These are phyloP conservation scores for Hansenula sp. DNA, from an alignment of 1,139 yeast species.

Conservation along the genomic window DNA sequence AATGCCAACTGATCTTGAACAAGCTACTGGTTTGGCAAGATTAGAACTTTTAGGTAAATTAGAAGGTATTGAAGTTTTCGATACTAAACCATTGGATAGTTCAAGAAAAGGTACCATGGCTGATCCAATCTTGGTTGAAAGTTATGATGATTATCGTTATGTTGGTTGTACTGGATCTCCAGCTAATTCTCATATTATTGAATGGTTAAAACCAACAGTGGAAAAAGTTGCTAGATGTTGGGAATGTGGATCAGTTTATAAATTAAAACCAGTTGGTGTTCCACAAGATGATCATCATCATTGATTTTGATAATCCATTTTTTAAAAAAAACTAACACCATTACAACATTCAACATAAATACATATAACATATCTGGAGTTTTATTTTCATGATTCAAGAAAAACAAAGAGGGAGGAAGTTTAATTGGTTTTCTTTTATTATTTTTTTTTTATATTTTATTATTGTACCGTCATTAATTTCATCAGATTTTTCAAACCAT, in stretches of 20 bases:
- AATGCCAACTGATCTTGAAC: slow-evolving; percentile 91
- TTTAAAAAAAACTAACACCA: not conserved
- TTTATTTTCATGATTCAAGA: too few species aligned
- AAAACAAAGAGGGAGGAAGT: too few species aligned
- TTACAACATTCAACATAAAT: too few species aligned
- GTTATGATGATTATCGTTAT: slow-evolving; percentile 90
- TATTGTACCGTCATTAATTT: too few species aligned
- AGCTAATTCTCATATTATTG: slow-evolving; percentile 84
- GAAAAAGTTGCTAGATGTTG: slow-evolving; percentile 92
- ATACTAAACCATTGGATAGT: slow-evolving; percentile 80
- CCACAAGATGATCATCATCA: slow-evolving; percentile 57
- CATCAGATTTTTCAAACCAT: too few species aligned
- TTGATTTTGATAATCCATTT: slow-evolving; percentile 7
- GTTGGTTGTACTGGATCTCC: slow-evolving; percentile 98
- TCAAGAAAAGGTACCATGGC: slow-evolving; percentile 85
- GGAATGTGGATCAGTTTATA: slow-evolving; percentile 97
- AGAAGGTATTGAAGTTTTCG: slow-evolving; percentile 96
- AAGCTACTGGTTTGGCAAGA: slow-evolving; percentile 98
- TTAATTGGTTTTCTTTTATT: too few species aligned
- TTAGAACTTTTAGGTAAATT: slow-evolving; percentile 89
- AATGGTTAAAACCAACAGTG: slow-evolving; percentile 91
- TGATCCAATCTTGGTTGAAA: slow-evolving; percentile 86
- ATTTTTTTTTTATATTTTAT: too few species aligned
- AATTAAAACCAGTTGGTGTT: slow-evolving; percentile 84
- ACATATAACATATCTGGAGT: too few species aligned